Evolutionary conservation across 1,139 yeast species (phyloP), one percentile per base, ranked within the genome.

Genomic region (Suhomyces anneliseae): DNA sequence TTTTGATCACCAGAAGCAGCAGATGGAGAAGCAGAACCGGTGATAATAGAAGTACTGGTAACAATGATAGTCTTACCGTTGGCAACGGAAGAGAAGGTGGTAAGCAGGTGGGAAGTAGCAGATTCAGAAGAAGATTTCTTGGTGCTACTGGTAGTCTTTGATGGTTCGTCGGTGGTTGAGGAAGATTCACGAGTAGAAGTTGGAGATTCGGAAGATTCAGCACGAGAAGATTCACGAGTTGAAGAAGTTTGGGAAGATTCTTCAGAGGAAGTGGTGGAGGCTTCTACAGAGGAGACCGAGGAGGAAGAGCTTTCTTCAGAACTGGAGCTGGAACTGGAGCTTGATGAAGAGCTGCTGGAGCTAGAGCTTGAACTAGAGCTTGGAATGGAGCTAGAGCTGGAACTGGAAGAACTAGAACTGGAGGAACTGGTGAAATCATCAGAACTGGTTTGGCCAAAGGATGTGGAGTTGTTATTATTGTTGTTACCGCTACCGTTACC

Each of bases 21-120:
- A 26, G 71, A 61, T 6, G 77, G 67, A 9, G 48, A 29, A 10
- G 65, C 44, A n/a, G 59, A 54, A 40, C 54, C 51, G 11, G 65
- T 49, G 9, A 68, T 59, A 11, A 69, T 40, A 8, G 76, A 62
- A 1, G 79, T 74, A 45, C 61, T 60, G 12, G 79, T 74, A 14
- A 74, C 74, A 14, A 72, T 53, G 2, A 74, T 63, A 2, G 78
- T 72, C 31, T 48, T 59, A 8, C 79, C 79, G 46, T 66, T 64
- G 44, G 65, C 66, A 2, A 65, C 70, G 2, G 76, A 69, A 9
- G 61, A 58, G 48, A 58, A 61, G 1, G 74, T 69, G 14, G 74
- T 68, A 8, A 57, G 53, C 29, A 56, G 51, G 6, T 40, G 45
- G 12, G 51, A 48, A 32, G 45, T 43, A 6, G 43, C 40, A 8